Base-by-base conservation (phyloP, 2,329 filamentous ascomycete genomes). In the Penicillium concentricum region DNA sequence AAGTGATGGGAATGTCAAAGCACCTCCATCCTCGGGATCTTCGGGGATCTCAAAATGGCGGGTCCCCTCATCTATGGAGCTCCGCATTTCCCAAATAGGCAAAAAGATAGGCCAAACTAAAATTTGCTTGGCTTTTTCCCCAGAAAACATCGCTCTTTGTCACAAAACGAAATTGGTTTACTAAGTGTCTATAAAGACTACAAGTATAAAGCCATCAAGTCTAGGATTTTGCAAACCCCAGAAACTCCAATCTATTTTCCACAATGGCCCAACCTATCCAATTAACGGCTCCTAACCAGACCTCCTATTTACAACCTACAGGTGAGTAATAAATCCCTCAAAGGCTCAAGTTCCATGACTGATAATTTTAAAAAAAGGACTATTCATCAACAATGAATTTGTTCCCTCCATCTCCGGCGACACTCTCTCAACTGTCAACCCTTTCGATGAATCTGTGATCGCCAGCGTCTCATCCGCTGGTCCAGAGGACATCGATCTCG, bases 301-400 rank as follows among this genome's bases (percentile, higher is more conserved):
- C 18, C 26, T 22, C 50, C 13, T 45, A 52, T 15, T 24, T 35
- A 6, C 41, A 52, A n/a, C 50, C 50, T 26, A 51, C 39, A 16
- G 38, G 28, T 51, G 18, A 26, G 22, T 2, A 22, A n/a, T 5
- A 32, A 0, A 16, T 5, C 22, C 4, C 16, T 20, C 1, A 16
- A 1, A n/a, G 18, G 5, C 5, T 18, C 2, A 5, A 28, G 0
- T 13, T 12, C n/a, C 24, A 6, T 28, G 0, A 12, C 18, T 42
- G 7, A 42, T 22, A 2, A 2, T 6, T 38, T 20, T 5, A 15
- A 5, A 16, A 16, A 50, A 35, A 43, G 28, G 49, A 20, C 49
- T 51, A 3, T 51, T 51, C n/a, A 51, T 51, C 8, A 51, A 45
- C 22, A 45, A 45, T 26, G 49, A 51, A 26, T 51, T 51, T 16